Percentiles rank a stretch among this genome's conserved stretches.
These are phyloP conservation scores for Didymella segeticola DNA, from an alignment of 2,329 filamentous ascomycete species.

Conservation along the genomic window DNA sequence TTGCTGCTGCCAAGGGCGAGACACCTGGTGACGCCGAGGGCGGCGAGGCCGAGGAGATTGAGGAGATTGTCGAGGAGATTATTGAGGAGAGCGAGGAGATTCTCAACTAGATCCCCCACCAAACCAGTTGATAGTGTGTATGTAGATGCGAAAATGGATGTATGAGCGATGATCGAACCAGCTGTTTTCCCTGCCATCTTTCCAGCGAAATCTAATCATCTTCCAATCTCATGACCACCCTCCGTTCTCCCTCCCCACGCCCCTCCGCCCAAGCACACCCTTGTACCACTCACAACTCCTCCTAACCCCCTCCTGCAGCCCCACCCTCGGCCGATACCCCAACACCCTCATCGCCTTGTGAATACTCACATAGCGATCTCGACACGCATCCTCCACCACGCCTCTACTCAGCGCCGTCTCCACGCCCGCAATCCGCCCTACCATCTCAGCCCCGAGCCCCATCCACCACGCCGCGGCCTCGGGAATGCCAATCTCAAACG, in stretches of 20 bases:
- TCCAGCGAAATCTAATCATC: too few relatives aligned
- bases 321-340: constrained; percentile 60
- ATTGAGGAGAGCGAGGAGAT: constrained; percentile 88
- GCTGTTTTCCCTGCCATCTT: too few relatives aligned
- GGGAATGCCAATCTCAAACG: constrained; percentile 58
- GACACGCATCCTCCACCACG: constrained; percentile 62
- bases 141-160: constrained; percentile 9
- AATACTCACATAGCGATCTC: constrained; percentile 61
- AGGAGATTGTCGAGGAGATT: constrained; percentile 89
- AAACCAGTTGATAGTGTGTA: neutral
- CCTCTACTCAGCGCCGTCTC: constrained; percentile 59
- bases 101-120: constrained; percentile 33
- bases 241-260: constrained; percentile 6
- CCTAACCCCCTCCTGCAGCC: constrained; percentile 58
- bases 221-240: too few relatives aligned
- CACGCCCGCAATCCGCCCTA: constrained; percentile 55
- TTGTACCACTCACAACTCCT: constrained; percentile 30
- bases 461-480: constrained; percentile 56
- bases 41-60: constrained; percentile 60
- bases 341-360: constrained; percentile 59
- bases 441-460: constrained; percentile 56
- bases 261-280: neutral
- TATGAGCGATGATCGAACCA: constrained; percentile 6
- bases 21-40: constrained; percentile 54
- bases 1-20: constrained; percentile 60